Conservation (phyloP, 352 stramenopile species). For the Pythium rishiriense region DNA sequence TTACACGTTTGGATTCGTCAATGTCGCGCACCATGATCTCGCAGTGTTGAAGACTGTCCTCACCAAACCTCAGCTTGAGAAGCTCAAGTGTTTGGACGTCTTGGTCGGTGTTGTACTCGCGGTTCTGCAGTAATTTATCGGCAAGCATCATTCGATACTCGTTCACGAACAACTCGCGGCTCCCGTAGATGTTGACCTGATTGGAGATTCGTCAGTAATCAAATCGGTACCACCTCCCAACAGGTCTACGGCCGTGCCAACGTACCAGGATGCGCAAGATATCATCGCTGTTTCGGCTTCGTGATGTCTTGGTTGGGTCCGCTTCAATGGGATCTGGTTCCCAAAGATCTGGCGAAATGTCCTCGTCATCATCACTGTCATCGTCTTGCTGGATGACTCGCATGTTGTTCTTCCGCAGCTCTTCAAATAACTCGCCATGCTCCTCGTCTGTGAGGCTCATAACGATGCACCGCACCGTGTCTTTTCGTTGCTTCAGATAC, state of each 20-base stretch:
- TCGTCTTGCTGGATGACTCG: slow-evolving; percentile 91
- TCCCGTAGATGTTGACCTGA: slow-evolving; percentile 97
- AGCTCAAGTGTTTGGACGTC: slow-evolving; percentile 96
- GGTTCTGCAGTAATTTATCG: slow-evolving; percentile 94
- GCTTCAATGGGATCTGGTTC: slow-evolving; percentile 87
- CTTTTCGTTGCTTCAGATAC: slow-evolving; percentile 93
- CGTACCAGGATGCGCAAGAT: slow-evolving; percentile 96
- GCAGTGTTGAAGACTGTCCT: slow-evolving; percentile 93
- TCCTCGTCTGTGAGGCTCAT: slow-evolving; percentile 87
- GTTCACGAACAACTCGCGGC: slow-evolving; percentile 98
- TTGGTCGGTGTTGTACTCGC: slow-evolving; percentile 94
- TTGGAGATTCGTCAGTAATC: neutral
- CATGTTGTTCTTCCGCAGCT: slow-evolving; percentile 92
- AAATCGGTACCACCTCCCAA: neutral
- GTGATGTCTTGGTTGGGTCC: slow-evolving; percentile 78
- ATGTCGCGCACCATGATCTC: slow-evolving; percentile 99
- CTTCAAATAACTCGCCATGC: slow-evolving; percentile 95
- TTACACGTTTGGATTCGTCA: slow-evolving; percentile 95
- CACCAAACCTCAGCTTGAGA: slow-evolving; percentile 96
- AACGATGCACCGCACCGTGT: slow-evolving; percentile 98
- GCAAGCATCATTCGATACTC: slow-evolving; percentile 98
- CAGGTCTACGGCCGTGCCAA: neutral
- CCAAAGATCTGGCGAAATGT: slow-evolving; percentile 88
- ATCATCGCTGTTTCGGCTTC: slow-evolving; percentile 88
- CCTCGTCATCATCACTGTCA: slow-evolving; percentile 93